Evolutionary conservation across 2,329 filamentous ascomycete species (phyloP).

Genomic region (Colletotrichum lupini): DNA sequence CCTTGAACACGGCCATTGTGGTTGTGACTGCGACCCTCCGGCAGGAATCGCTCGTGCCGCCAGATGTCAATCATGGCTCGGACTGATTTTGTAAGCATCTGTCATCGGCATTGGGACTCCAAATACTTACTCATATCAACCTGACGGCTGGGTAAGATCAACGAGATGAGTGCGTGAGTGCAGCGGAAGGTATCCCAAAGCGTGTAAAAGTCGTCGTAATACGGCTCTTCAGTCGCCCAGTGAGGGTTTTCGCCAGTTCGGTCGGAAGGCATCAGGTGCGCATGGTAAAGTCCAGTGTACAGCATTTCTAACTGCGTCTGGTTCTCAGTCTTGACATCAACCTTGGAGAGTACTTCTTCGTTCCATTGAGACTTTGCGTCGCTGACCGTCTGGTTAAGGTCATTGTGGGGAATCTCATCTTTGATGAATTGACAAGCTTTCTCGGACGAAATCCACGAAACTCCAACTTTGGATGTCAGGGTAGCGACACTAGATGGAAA

Average conservation of each 20-base stretch:
- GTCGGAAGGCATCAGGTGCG: conserved; percentile 71
- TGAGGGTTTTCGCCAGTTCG: conserved; percentile 68
- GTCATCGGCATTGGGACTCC: too few species aligned
- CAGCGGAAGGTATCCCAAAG: conserved; percentile 67
- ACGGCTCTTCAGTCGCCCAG: conserved; percentile 65
- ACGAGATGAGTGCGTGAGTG: conserved; percentile 62
- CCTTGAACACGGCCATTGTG: conserved; percentile 69
- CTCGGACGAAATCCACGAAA: conserved; percentile 60
- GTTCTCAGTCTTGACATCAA: conserved; percentile 53
- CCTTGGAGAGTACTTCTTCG: conserved; percentile 55
- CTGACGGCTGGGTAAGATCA: conserved; percentile 63
- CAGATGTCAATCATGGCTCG: conserved; percentile 69
- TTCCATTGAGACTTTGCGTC: conserved; percentile 58
- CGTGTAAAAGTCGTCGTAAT: conserved; percentile 70
- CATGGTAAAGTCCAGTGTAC: conserved; percentile 69
- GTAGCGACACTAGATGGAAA: conserved; percentile 50
- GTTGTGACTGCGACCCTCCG: conserved; percentile 65
- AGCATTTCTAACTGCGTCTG: conserved; percentile 60
- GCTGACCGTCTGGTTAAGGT: conserved; percentile 51
- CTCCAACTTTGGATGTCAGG: conserved; percentile 61
- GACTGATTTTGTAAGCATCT: conserved; percentile 40
- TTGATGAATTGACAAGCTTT: conserved; percentile 61
- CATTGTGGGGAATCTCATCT: conserved; percentile 54
- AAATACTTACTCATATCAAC: conserved; percentile 54
- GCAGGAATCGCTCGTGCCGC: conserved; percentile 63